phyloP scores from a whole-genome alignment of 192 early-diverging fungal genomes.

The Backusella macrospora region DNA sequence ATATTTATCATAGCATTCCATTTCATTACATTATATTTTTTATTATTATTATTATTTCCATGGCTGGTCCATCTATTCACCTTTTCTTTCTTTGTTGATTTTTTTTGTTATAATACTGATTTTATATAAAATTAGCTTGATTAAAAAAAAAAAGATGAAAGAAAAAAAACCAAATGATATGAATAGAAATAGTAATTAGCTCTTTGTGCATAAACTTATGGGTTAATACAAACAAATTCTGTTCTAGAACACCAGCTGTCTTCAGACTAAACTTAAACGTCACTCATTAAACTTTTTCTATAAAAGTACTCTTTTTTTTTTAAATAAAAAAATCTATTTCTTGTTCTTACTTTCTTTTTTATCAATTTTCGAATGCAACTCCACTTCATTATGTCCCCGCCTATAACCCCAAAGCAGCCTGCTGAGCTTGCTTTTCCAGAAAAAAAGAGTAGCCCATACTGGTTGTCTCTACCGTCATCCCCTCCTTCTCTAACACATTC shows the following conservation, averaged over 20 bases:
- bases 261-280: background rate
- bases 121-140: background rate
- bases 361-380: background rate
- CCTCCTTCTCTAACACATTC: background rate
- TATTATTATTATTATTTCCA: background rate
- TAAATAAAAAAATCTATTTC: background rate
- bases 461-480: background rate
- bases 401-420: slow-evolving; percentile 5
- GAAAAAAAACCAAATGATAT: background rate
- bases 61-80: background rate
- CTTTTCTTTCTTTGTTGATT: background rate
- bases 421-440: background rate
- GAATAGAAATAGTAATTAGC: background rate
- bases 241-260: background rate
- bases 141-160: background rate
- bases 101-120: background rate
- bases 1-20: background rate
- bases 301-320: background rate
- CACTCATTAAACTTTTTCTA: background rate
- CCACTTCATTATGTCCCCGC: slow-evolving; percentile 18
- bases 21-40: background rate
- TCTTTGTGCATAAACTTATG: background rate
- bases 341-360: background rate
- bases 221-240: background rate
- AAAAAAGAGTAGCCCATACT: background rate